Conservation (phyloP, 2,329 filamentous ascomycete species). For the Pseudopithomyces maydicus region DNA sequence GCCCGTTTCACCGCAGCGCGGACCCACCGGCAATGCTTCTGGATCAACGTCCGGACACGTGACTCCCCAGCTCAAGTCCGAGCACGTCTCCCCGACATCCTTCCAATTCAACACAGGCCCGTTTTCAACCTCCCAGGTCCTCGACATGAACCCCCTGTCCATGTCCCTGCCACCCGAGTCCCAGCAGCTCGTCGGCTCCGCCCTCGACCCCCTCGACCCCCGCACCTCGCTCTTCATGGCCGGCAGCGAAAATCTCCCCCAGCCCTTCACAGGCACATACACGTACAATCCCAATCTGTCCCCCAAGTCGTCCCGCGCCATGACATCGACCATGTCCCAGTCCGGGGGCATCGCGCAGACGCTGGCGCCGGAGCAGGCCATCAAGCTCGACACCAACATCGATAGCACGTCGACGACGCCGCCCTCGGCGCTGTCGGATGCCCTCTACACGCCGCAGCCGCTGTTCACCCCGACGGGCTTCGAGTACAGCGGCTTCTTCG, state of each 20-base stretch:
- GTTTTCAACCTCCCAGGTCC: slow-evolving; percentile 29
- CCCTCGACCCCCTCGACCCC: slow-evolving; percentile 52
- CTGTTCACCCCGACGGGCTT: slow-evolving; percentile 8
- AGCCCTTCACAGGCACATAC: slow-evolving; percentile 48
- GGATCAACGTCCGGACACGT: slow-evolving; percentile 25
- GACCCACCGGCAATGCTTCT: slow-evolving; percentile 16
- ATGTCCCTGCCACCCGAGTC: slow-evolving; percentile 58
- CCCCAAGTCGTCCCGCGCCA: slow-evolving; percentile 28
- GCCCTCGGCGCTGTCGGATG: slow-evolving; percentile 2
- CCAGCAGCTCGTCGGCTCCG: slow-evolving; percentile 57
- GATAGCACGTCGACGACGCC: background rate
- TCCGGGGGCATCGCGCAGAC: slow-evolving; percentile 8
- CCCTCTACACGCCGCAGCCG: background rate
- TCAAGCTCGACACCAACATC: slow-evolving; percentile 1
- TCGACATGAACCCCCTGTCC: slow-evolving; percentile 52
- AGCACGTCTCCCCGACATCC: slow-evolving; percentile 16
- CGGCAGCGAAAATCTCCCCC: slow-evolving; percentile 48
- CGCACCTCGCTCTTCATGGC: slow-evolving; percentile 54
- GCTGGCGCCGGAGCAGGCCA: slow-evolving; percentile 2
- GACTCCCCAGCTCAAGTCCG: slow-evolving; percentile 27
- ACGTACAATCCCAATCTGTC: slow-evolving; percentile 52
- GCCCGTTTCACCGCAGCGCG: slow-evolving; percentile 29
- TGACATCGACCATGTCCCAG: background rate
- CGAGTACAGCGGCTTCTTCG: slow-evolving; percentile 10
- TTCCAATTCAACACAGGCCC: slow-evolving; percentile 16